Evolutionary conservation across 2,329 filamentous ascomycete species (phyloP).

Genomic region (Anthostomella pinea): DNA sequence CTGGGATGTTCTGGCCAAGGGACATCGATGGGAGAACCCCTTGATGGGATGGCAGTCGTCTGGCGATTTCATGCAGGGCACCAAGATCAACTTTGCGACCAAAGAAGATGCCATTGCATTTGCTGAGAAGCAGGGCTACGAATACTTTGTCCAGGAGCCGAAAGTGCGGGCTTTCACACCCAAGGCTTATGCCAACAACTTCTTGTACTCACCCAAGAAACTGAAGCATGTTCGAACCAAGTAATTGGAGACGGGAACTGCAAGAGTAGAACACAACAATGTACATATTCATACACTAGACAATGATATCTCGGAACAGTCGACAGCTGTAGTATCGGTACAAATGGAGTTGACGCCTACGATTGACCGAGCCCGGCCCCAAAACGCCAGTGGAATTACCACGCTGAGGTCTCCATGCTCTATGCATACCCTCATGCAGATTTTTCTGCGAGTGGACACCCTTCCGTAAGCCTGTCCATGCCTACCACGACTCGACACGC

Average conservation of each 20-base stretch:
- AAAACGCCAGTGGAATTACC: conserved; percentile 2
- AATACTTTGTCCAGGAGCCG: conserved; percentile 98
- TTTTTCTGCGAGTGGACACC: too few relatives aligned
- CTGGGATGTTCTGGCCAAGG: conserved; percentile 91
- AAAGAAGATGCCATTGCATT: conserved; percentile 96
- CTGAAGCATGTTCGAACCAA: conserved; percentile 84
- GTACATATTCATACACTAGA: conserved; percentile 13
- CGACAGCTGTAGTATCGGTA: too few relatives aligned
- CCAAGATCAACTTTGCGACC: conserved; percentile 80
- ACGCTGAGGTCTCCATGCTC: too few relatives aligned
- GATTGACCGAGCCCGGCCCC: not conserved
- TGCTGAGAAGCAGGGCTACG: conserved; percentile 97
- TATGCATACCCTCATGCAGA: too few relatives aligned
- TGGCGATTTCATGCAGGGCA: conserved; percentile 92
- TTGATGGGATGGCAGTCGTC: conserved; percentile 99
- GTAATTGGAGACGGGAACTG: conserved; percentile 43
- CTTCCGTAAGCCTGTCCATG: too few relatives aligned
- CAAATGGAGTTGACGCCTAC: too few relatives aligned
- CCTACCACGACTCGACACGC: not conserved
- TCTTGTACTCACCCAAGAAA: conserved; percentile 79
- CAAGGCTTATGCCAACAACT: conserved; percentile 98
- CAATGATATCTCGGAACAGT: conserved; percentile 13
- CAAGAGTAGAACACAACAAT: conserved; percentile 4
- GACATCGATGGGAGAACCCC: conserved; percentile 96
- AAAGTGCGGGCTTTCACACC: conserved; percentile 81